phyloP scores from a whole-genome alignment of 163 green algal genomes.

The Chlamydomonas reinhardtii region DNA sequence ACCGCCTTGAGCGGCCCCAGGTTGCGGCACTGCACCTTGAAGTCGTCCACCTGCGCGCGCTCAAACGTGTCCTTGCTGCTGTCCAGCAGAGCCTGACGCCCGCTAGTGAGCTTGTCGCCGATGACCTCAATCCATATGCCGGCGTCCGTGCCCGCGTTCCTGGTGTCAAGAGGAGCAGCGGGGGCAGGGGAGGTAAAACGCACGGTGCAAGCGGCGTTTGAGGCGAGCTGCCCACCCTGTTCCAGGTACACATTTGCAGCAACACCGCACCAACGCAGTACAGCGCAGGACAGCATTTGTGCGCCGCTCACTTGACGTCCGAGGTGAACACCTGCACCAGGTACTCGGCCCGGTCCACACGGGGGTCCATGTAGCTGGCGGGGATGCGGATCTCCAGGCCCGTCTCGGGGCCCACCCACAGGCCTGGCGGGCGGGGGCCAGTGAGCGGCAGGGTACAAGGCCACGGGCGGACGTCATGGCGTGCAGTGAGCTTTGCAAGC shows the following conservation, averaged over 20 bases:
- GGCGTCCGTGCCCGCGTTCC: conserved; percentile 71
- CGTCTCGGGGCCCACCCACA: conserved; percentile 59
- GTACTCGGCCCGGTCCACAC: conserved; percentile 41
- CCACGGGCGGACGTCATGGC: too few species aligned
- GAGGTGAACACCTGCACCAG: conserved; percentile 59
- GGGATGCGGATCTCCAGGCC: conserved; percentile 56
- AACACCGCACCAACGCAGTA: too few species aligned
- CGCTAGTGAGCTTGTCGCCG: conserved; percentile 56
- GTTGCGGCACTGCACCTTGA: conserved; percentile 50
- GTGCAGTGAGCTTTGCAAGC: too few species aligned
- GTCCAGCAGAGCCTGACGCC: conserved; percentile 52
- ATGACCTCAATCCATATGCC: conserved; percentile 66
- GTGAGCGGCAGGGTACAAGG: neutral
- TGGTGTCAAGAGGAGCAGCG: too few species aligned
- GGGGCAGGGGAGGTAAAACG: too few species aligned
- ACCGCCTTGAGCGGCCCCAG: conserved; percentile 55
- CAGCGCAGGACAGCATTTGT: too few species aligned
- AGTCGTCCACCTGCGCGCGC: conserved; percentile 57
- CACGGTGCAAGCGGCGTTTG: too few species aligned
- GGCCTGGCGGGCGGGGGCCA: neutral
- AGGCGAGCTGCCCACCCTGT: too few species aligned
- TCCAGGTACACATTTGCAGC: too few species aligned
- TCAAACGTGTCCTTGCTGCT: conserved; percentile 62
- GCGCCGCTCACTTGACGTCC: conserved; percentile 62
- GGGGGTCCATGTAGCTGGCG: conserved; percentile 40